Base-by-base conservation (phyloP, 176 grass and related monocot genomes). In the Oryza glaberrima region DNA sequence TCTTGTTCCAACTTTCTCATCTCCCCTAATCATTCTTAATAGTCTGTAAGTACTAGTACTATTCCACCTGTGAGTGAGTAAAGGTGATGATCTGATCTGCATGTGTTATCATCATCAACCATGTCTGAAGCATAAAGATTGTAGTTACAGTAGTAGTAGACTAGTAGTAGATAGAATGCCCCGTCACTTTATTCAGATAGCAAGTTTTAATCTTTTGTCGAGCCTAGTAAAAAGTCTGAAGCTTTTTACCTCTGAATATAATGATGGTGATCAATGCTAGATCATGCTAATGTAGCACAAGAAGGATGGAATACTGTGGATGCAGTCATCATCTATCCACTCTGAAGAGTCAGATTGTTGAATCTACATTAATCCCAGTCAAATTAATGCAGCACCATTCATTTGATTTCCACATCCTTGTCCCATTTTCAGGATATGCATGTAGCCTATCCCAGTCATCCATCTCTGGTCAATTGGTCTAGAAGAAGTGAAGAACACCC, bases 51-150 rank as follows among this genome's bases (percentile, higher is more conserved):
- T n/a, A 58, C 41, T 56, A 30, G 28, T 30, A n/a, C 45, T 68
- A 9, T 58, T 12, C 45, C 80, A 22, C 38, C 12, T 19, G 32
- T 41, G 60, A 67, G 3, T 16, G 4, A 63, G 19, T 3, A 7
- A 69, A 67, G 30, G 8, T 11, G 58, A 63, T 69, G 30, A 51
- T 73, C 32, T 69, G 30, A 51, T 73, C 32, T 41, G 14, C 47
- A 40, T 69, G 74, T 46, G 63, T 44, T 60, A 10, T 63, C 83
- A 10, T 63, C 83, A 77, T 77, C 34, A 70, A 26, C 46, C 14
- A 77, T 83, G 82, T 66, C 71, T 52, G 58, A 83, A 67, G 70
- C 19, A 35, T 83, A 56, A 52, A 52, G 49, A 12, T 0, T 41
- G 3, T 6, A 45, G 11, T 6, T 49, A 2, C 1, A 54, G 15